Conservation (phyloP, 1,284 basidiomycete genomes). For the Bjerkandera adusta region DNA sequence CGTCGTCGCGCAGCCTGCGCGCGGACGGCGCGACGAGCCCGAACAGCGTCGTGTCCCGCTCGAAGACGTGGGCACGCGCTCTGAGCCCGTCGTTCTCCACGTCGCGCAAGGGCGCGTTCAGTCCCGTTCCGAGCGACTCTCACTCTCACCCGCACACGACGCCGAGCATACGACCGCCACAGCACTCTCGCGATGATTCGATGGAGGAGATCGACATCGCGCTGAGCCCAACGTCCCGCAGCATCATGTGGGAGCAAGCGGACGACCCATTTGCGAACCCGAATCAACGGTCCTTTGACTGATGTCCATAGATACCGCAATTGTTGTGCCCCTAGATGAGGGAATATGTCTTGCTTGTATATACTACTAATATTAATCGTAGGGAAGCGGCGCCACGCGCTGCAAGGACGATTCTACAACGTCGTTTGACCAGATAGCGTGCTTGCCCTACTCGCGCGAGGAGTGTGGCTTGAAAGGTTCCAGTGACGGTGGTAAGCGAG, state of each 20-base stretch:
- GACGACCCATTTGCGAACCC: conserved; percentile 11
- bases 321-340: no score
- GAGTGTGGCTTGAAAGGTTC: background rate
- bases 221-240: background rate
- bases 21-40: background rate
- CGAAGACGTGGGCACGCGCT: conserved; percentile 1
- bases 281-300: background rate
- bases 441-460: no score
- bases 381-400: no score
- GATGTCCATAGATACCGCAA: background rate
- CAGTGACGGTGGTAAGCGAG: background rate
- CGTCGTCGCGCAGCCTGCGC: background rate
- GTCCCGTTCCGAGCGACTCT: conserved; percentile 1
- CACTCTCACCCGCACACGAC: background rate
- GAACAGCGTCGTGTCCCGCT: background rate
- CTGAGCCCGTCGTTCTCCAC: conserved; percentile 1
- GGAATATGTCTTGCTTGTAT: no score
- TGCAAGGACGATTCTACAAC: no score
- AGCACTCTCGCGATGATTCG: background rate
- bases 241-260: conserved; percentile 2
- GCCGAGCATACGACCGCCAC: no score
- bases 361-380: no score
- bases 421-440: no score
- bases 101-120: conserved; percentile 1
- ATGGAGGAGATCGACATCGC: background rate